Evolutionary conservation across 129 eudicot species (phyloP).

Genomic region (Lactuca saligna): DNA sequence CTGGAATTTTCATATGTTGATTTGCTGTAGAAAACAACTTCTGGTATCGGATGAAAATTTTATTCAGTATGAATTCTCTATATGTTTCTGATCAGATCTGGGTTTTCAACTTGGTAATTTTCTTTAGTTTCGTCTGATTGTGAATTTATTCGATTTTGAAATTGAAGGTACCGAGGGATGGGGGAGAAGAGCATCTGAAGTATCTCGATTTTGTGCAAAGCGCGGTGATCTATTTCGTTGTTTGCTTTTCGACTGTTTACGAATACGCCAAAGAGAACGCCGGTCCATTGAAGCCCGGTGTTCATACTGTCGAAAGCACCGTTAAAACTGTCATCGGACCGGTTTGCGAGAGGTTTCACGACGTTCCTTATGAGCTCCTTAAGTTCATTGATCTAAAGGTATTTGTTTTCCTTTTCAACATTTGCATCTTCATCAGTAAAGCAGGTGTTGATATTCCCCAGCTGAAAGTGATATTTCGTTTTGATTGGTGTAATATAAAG

Average conservation of each 20-base stretch:
- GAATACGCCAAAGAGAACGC: slow-evolving; percentile 64
- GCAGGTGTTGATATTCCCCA: neutral
- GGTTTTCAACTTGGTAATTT: neutral
- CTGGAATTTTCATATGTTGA: neutral
- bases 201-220: slow-evolving; percentile 70
- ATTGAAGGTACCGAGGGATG: slow-evolving; percentile 48
- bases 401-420: neutral
- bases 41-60: neutral
- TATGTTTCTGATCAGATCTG: slow-evolving; percentile 30
- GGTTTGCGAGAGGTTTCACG: slow-evolving; percentile 56
- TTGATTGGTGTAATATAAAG: slow-evolving; percentile 6
- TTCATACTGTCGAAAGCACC: slow-evolving; percentile 68
- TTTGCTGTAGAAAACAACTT: neutral
- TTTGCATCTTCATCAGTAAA: neutral
- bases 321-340: slow-evolving; percentile 71
- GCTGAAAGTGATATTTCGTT: neutral
- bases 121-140: neutral
- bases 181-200: slow-evolving; percentile 53
- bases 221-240: slow-evolving; percentile 44
- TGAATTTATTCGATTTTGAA: slow-evolving; percentile 1
- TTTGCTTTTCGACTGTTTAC: slow-evolving; percentile 49
- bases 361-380: slow-evolving; percentile 60
- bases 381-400: slow-evolving; percentile 76
- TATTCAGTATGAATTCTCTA: neutral
- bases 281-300: slow-evolving; percentile 62